phyloP scores from a whole-genome alignment of 2,329 filamentous ascomycete genomes.

The Endocalyx cinctus region DNA sequence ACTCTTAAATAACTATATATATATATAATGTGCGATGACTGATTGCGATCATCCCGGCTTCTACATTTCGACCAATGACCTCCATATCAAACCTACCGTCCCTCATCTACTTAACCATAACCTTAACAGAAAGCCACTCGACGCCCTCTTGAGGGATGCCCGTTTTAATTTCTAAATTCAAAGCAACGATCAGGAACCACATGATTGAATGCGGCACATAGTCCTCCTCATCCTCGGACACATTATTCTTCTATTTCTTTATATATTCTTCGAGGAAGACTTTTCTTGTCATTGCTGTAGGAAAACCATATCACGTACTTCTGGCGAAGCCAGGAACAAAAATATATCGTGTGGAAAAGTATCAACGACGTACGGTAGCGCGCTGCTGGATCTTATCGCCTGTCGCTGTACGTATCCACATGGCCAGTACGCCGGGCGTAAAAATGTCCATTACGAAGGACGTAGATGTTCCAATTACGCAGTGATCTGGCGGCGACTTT shows the following conservation, averaged over 20 bases:
- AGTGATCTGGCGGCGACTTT: constrained; percentile 9
- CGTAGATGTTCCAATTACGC: constrained; percentile 5
- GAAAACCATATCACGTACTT: neutral
- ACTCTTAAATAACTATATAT: no score
- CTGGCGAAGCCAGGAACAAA: neutral
- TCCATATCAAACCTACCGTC: constrained; percentile 17
- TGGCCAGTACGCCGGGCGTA: constrained; percentile 40
- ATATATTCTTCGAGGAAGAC: no score
- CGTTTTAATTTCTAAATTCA: constrained; percentile 15
- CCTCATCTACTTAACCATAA: constrained; percentile 7
- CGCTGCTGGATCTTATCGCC: constrained; percentile 43
- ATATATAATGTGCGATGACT: no score
- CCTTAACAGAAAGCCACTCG: constrained; percentile 12
- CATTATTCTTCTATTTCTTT: no score
- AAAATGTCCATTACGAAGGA: neutral
- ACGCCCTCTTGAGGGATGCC: constrained; percentile 10
- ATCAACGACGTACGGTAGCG: neutral
- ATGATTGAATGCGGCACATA: constrained; percentile 1
- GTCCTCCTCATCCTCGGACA: no score
- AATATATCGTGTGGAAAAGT: neutral
- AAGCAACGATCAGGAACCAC: constrained; percentile 16
- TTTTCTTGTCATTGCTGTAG: neutral
- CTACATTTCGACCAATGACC: constrained; percentile 15
- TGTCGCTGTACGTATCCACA: constrained; percentile 56
- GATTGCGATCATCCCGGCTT: constrained; percentile 15